Percentiles rank a stretch among this genome's conserved stretches.
Evolutionary conservation across 257 asterid genomes (phyloP).

Genomic region (Solanum arcanum): DNA sequence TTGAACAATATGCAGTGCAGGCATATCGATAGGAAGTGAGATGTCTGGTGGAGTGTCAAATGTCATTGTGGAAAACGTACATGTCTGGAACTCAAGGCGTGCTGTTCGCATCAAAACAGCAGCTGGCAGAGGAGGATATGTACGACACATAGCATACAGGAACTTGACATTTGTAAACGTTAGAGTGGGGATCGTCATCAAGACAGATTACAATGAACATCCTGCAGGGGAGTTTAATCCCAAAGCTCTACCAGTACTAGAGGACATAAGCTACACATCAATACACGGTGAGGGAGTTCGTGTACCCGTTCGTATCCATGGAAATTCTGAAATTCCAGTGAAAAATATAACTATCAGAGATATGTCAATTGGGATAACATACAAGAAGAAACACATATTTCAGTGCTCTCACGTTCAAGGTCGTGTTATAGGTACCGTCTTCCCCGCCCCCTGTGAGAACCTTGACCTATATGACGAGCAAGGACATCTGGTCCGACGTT

Average conservation of each 20-base stretch:
- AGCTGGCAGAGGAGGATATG: slow-evolving; percentile 85
- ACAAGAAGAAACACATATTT: slow-evolving; percentile 74
- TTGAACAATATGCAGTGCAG: slow-evolving; percentile 46
- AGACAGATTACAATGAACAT: slow-evolving; percentile 94
- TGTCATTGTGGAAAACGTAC: slow-evolving; percentile 62
- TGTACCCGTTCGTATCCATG: slow-evolving; percentile 87
- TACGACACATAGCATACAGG: slow-evolving; percentile 49
- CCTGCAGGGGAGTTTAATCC: slow-evolving; percentile 71
- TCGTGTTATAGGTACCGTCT: slow-evolving; percentile 63
- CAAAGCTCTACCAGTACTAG: slow-evolving; percentile 58
- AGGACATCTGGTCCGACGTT: slow-evolving; percentile 44
- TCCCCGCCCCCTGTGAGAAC: slow-evolving; percentile 80
- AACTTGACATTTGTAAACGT: slow-evolving; percentile 67
- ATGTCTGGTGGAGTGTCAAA: slow-evolving; percentile 98
- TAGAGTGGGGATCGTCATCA: slow-evolving; percentile 85
- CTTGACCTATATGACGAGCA: slow-evolving; percentile 72
- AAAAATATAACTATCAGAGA: slow-evolving; percentile 54
- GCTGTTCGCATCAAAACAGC: slow-evolving; percentile 96
- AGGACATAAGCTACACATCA: slow-evolving; percentile 58
- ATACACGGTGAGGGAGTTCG: slow-evolving; percentile 83
- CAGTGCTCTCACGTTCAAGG: slow-evolving; percentile 83
- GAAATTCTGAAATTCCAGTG: slow-evolving; percentile 62
- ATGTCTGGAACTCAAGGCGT: slow-evolving; percentile 79
- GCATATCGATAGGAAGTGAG: slow-evolving; percentile 94
- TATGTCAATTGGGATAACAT: slow-evolving; percentile 64